Base-by-base conservation (phyloP, 768 basidiomycete species). In the Glaciozyma antarctica region DNA sequence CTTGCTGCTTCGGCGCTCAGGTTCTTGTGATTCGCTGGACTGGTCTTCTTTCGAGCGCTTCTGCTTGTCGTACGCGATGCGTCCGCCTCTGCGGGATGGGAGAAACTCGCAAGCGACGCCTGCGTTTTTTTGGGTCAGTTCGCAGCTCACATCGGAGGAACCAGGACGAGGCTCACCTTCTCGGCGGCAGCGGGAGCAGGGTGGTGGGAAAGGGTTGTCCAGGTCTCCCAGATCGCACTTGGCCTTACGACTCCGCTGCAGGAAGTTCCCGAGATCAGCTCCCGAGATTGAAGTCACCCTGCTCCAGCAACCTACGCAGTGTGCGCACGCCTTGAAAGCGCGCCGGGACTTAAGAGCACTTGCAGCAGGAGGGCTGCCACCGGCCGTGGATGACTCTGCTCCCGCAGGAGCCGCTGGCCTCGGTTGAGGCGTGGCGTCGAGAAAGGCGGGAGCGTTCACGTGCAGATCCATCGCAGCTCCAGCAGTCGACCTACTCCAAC, bases 171-270 rank as follows among this genome's bases (percentile, higher is more conserved):
- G 34, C 34, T 34, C 34, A 34, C 34, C 34, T 34, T 67, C 65
- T n/a, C 71, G 43, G 44, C 64, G 64, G 56, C 72, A 73, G 7
- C 72, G 52, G 5, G 70, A 62, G 60, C 72, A 73, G 2, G 72
- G 72, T 2, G 72, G 72, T 3, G 71, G 68, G 26, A 58, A 32
- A 5, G 69, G 65, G 12, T 32, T 32, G 45, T 69, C 61, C 38
- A 69, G 47, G 61, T 69, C 68, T 16, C 68, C 24, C 47, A 65
- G 21, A 30, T 65, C 64, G 28, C 64, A 60, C 21, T 48, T 45
- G 22, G 58, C 60, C 54, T 65, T 57, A 3, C 55, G 55, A 13
- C 5, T 5, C 6, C 55, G 45, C 45, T 47, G 45, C 17, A 47
- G 13, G 17, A 47, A 6, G n/a, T n/a, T n/a, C n/a, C n/a, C n/a